Evolutionary conservation across 371 early-diverging fungal species (phyloP).

Genomic region (Rhizomucor miehei): DNA sequence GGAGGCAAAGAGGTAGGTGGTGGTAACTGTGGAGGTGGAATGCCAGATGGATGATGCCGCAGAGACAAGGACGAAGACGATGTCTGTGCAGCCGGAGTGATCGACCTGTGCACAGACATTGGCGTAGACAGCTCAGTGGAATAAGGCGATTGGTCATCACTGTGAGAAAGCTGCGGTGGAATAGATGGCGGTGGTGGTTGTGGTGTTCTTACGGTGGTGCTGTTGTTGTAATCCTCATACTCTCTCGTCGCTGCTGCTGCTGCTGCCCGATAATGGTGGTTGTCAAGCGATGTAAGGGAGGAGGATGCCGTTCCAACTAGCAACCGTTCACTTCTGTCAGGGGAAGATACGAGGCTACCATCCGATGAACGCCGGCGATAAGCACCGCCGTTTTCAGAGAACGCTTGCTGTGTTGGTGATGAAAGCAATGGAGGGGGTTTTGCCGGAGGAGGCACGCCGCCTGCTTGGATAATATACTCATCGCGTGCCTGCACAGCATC

Average conservation of each 20-base stretch:
- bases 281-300: conserved; percentile 11
- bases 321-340: conserved; percentile 37
- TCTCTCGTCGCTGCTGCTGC: too few relatives aligned
- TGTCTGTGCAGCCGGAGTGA: conserved; percentile 18
- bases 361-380: conserved; percentile 19
- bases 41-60: conserved; percentile 11
- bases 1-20: conserved; percentile 28
- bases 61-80: conserved; percentile 15
- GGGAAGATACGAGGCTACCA: conserved; percentile 31
- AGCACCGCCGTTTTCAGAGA: conserved; percentile 5
- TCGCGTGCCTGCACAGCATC: conserved; percentile 25
- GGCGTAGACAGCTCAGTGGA: conserved; percentile 31
- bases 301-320: conserved; percentile 31
- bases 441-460: conserved; percentile 32
- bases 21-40: conserved; percentile 16
- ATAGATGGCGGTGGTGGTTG: not conserved
- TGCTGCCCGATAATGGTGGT: not conserved
- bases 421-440: conserved; percentile 21
- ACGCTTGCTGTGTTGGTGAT: conserved; percentile 2
- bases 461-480: conserved; percentile 27
- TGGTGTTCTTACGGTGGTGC: too few relatives aligned
- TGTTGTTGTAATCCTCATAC: too few relatives aligned
- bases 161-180: not conserved
- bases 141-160: conserved; percentile 10
- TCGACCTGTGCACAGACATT: conserved; percentile 27